Evolutionary conservation across 352 stramenopile genomes (phyloP), one percentile per base, ranked within the genome.

Genomic region (Halophytophthora polymorphica): DNA sequence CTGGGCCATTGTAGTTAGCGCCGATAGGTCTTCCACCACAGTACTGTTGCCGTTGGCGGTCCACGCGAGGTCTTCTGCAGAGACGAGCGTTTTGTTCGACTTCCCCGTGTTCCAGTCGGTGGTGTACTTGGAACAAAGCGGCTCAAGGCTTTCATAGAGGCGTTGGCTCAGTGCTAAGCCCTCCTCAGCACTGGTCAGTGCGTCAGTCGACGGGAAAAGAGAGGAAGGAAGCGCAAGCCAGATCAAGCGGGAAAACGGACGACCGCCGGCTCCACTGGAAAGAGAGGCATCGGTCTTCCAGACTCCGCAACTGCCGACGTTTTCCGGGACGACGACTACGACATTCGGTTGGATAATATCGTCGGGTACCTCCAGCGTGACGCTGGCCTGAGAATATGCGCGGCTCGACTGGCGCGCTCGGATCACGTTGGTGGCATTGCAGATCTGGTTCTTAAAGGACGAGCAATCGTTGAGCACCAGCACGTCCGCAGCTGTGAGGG

Each of bases 251-350:
- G 45, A 44, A 28, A 76, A 92, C 6, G 67, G 52, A 2, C 81
- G 76, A 6, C 80, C 77, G 0, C 70, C 74, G 22, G 60, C 61
- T 13, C 81, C 81, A 28, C 61, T 75, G 0, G 81, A 90, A 3
- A 87, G 59, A 0, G 70, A 73, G 2, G 70, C 77, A 22, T 92
- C 81, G 2, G 62, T 50, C 0, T 41, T 50, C 70, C 78, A 88
- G 1, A 31, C n/a, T 0, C 81, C 81, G 43, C 81, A 92, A 14
- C 73, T 82, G 2, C 78, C 73, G 14, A 74, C 66, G n/a, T 77
- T 65, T 6, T 88, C 75, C 0, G 81, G 78, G 8, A 56, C 50
- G 19, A 66, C 72, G 8, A 92, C 18, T 1, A 88, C 62, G 11
- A 73, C 55, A 14, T 41, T 75, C 0, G 78, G 78, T 14, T 58